These are phyloP conservation scores for Fennellomyces sp. DNA, from an alignment of 371 early-diverging fungal genomes.

Conservation along the genomic window DNA sequence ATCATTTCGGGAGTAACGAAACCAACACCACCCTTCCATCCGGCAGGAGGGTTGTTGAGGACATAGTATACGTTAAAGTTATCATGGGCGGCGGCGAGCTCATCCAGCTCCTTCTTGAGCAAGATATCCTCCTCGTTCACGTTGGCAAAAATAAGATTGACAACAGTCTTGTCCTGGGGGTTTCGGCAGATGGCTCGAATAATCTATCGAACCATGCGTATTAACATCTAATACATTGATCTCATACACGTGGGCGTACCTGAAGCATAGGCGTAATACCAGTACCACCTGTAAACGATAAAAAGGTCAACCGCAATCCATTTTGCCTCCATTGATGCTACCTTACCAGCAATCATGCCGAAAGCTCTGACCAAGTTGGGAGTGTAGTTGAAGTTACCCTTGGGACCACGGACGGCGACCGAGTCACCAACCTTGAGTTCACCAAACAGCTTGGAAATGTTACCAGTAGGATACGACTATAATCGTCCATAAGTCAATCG, in stretches of 20 bases:
- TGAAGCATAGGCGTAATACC: constrained; percentile 97
- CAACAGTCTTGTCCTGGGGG: constrained; percentile 81
- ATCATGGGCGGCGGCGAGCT: constrained; percentile 73
- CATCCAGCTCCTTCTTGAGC: constrained; percentile 83
- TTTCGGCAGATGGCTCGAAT: constrained; percentile 83
- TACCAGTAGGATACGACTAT: constrained; percentile 86
- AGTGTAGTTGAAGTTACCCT: constrained; percentile 88
- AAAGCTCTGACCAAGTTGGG: constrained; percentile 80
- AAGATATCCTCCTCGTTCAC: constrained; percentile 90
- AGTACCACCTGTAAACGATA: constrained; percentile 55
- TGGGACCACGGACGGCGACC: constrained; percentile 88
- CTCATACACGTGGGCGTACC: no score
- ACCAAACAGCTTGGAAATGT: constrained; percentile 79
- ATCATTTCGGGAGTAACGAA: constrained; percentile 88
- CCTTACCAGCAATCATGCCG: constrained; percentile 69
- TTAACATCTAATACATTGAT: neutral
- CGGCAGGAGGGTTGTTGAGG: constrained; percentile 80
- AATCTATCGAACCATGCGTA: constrained; percentile 45
- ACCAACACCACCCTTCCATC: constrained; percentile 88
- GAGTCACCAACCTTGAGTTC: constrained; percentile 80
- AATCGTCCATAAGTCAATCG: neutral
- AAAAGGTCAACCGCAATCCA: neutral
- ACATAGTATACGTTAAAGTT: constrained; percentile 86
- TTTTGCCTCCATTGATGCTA: neutral
- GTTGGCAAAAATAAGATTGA: constrained; percentile 92